These are phyloP conservation scores for Thoreauomyces humboldtii DNA, from an alignment of 192 early-diverging fungal species.

Conservation along the genomic window DNA sequence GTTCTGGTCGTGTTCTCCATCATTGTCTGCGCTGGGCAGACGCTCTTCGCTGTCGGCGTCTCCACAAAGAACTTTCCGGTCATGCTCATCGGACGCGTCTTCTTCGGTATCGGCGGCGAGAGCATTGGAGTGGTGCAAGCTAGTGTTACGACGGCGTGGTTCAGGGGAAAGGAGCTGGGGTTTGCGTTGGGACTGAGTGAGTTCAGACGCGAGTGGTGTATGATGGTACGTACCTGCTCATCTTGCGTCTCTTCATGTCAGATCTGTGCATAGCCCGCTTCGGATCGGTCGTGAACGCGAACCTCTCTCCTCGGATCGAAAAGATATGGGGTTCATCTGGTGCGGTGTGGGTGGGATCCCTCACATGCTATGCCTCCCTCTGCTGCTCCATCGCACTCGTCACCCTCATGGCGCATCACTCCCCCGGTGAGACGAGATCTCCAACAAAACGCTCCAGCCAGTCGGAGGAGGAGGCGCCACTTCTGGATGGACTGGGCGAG, in stretches of 20 bases:
- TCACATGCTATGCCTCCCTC: conserved; percentile 49
- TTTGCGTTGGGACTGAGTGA: conserved; percentile 55
- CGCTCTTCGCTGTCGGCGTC: conserved; percentile 62
- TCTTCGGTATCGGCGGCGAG: conserved; percentile 56
- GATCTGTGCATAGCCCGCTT: conserved; percentile 52
- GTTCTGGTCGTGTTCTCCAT: conserved; percentile 56
- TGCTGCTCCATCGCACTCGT: conserved; percentile 34
- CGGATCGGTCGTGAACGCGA: conserved; percentile 54
- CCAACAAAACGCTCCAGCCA: background rate
- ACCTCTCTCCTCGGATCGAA: conserved; percentile 49
- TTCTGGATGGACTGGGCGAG: background rate
- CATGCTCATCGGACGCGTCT: conserved; percentile 41
- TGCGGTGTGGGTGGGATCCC: conserved; percentile 47
- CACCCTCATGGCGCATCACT: conserved; percentile 34
- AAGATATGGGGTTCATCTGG: conserved; percentile 25
- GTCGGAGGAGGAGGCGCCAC: conserved; percentile 9
- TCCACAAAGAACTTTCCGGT: conserved; percentile 22
- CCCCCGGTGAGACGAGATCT: background rate
- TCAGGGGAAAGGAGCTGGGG: conserved; percentile 46
- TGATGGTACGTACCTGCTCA: background rate
- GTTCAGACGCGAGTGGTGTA: background rate
- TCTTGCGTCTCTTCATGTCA: conserved; percentile 9
- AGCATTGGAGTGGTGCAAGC: conserved; percentile 51
- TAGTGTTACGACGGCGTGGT: conserved; percentile 47
- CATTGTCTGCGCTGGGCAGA: conserved; percentile 56